phyloP scores from a whole-genome alignment of 345 rosid species.

The Lumnitzera racemosa region DNA sequence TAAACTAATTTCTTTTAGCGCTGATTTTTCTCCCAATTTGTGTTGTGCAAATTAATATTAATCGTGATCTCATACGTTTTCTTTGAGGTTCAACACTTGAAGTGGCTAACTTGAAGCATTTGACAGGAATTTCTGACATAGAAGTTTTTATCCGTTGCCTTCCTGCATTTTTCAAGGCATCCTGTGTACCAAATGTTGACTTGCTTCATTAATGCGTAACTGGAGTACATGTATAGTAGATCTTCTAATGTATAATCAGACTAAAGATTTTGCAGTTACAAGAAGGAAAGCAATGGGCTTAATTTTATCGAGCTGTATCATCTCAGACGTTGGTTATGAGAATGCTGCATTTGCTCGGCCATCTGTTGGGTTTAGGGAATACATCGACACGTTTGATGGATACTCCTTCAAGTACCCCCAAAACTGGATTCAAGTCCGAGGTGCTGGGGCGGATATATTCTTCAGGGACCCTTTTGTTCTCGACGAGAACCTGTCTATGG shows the following conservation, averaged over 20 bases:
- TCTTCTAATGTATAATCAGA: conserved; percentile 40
- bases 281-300: conserved; percentile 58
- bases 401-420: conserved; percentile 82
- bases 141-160: neutral
- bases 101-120: too few relatives aligned
- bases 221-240: too few relatives aligned
- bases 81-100: too few relatives aligned
- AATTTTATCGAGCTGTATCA: conserved; percentile 45
- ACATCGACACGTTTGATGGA: conserved; percentile 84
- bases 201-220: too few relatives aligned
- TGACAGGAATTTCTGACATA: neutral
- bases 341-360: conserved; percentile 33
- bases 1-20: too few relatives aligned
- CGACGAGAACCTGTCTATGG: conserved; percentile 79
- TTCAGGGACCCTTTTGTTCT: conserved; percentile 84
- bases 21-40: too few relatives aligned
- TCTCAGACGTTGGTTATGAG: conserved; percentile 28
- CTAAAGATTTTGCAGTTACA: conserved; percentile 72
- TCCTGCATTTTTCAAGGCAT: too few relatives aligned
- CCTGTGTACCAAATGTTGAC: too few relatives aligned
- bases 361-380: conserved; percentile 54
- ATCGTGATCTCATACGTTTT: too few relatives aligned
- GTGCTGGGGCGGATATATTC: conserved; percentile 92
- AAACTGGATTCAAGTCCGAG: conserved; percentile 87
- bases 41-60: too few relatives aligned